Evolutionary conservation across 306 rosid genomes (phyloP), one percentile per base, ranked within the genome.

Genomic region (Hippophae rhamnoides): DNA sequence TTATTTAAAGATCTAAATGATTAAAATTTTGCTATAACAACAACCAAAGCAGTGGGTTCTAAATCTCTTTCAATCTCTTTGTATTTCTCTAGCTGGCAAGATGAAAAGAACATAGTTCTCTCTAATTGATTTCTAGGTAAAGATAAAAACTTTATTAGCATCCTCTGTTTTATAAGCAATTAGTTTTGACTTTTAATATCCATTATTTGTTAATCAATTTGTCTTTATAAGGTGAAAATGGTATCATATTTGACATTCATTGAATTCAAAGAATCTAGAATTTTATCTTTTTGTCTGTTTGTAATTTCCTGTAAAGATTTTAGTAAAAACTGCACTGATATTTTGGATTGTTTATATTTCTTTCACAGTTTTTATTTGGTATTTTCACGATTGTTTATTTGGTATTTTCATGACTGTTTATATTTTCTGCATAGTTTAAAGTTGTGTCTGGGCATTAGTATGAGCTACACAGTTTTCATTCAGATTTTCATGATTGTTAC

Each of bases 11-110:
- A 72, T 81, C 81, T 79, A 73, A 81, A 51, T 46, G 18, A 42
- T 27, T 47, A 64, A 46, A 50, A 27, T 26, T 13, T 65, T 65
- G 65, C 40, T 72, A n/a, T 64, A 49, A 52, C 82, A 90, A 95
- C 68, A 87, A 60, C 84, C 84, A 53, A 81, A 90, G 73, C 87
- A 90, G 69, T 90, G 98, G 98, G 66, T 86, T 48, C 62, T 81
- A 49, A 76, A 81, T 77, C 92, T 90, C 11, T 76, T 90, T 71
- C 92, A 95, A 40, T 52, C 85, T n/a, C 64, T 92, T 26, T 87
- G 98, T 66, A 76, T 83, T 66, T 85, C 96, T 56, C 69, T 90
- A 10, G 96, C 96, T 62, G 80, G 84, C 25, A 90, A 90, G 79
- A 90, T 90, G 97, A 72, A 72, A 73, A 68, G 81, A 76, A 67